A percentile compares a stretch with the other conserved stretches of the same genome.
phyloP scores from a whole-genome alignment of 768 basidiomycete genomes.

The Hygrophorus pudorinus region DNA sequence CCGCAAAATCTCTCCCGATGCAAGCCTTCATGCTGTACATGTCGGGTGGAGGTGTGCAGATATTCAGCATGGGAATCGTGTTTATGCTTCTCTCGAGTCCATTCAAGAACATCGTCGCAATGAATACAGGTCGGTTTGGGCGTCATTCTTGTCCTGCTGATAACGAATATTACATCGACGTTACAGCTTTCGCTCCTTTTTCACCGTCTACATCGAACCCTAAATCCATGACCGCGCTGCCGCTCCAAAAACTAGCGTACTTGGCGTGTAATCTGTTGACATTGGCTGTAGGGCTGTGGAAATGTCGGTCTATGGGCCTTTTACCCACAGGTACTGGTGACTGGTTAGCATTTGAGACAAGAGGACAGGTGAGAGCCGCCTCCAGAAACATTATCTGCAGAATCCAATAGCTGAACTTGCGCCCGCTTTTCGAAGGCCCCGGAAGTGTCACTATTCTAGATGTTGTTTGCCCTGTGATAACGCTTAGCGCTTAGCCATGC shows the following conservation, averaged over 20 bases:
- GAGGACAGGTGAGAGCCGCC: conserved; percentile 41
- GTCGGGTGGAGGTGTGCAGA: conserved; percentile 92
- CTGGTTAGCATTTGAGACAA: conserved; percentile 89
- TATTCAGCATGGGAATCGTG: conserved; percentile 95
- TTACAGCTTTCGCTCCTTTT: conserved; percentile 61
- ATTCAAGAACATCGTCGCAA: conserved; percentile 71
- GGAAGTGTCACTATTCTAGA: no score
- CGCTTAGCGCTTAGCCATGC: no score
- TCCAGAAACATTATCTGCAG: not conserved
- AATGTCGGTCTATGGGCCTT: conserved; percentile 87
- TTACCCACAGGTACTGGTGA: conserved; percentile 87
- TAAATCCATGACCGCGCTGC: conserved; percentile 44
- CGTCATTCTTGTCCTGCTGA: not conserved
- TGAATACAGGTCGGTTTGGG: conserved; percentile 58
- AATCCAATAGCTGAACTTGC: no score
- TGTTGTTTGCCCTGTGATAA: no score
- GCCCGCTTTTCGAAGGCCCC: no score
- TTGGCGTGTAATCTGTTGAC: conserved; percentile 68
- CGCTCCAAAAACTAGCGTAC: conserved; percentile 62
- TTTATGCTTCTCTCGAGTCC: conserved; percentile 86
- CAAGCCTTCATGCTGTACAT: conserved; percentile 98
- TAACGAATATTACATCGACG: not conserved
- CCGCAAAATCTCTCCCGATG: conserved; percentile 91
- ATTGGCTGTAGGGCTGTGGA: conserved; percentile 81
- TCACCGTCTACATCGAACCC: conserved; percentile 50